Evolutionary conservation across 2,329 filamentous ascomycete genomes (phyloP), one percentile per base, ranked within the genome.

Genomic region (Nothophaeocryptopus gaeumannii): DNA sequence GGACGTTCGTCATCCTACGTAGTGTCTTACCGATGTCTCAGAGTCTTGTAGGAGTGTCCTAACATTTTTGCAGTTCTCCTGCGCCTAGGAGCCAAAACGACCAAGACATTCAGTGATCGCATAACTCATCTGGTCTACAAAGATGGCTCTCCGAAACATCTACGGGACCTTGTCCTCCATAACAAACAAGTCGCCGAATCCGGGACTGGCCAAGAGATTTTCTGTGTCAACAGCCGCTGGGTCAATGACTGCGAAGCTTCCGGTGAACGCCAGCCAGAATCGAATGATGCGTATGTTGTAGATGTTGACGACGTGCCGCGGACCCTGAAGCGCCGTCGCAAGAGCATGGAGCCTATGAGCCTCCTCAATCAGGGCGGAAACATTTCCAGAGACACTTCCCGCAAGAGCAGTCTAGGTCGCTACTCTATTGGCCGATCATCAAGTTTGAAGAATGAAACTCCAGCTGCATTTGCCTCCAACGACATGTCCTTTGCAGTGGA

Each of bases 71-170:
- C 65, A 8, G 59, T 62, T 4, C 56, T 68, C 10, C 59, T 69
- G 8, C 61, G 67, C 5, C 56, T 70, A 2, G 67, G 67, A 8
- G 67, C 67, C 3, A 64, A 61, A 45, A 68, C 66, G 0, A 67
- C 64, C 9, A 66, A 65, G 50, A 60, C 56, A 5, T 69, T 66
- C 63, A 65, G 54, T 42, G 67, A 69, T n/a, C 60, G 62, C 16
- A 58, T 69, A 14, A 69, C 67, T 2, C 67, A 70, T 36, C 63
- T 70, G 9, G 57, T 70, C 36, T 70, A 65, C 65, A 70, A 70
- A 45, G 67, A 70, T 39, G 67, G 67, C 5, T 66, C 65, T 13
- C 66, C 67, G 1, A 62, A 61, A 4, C 66, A 64, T 2, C 55
- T 70, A 9, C 63, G 67, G 41, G 58, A 60, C 15, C 60, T 70